Evolutionary conservation across 345 rosid species (phyloP).

Genomic region (Anacardium occidentale): DNA sequence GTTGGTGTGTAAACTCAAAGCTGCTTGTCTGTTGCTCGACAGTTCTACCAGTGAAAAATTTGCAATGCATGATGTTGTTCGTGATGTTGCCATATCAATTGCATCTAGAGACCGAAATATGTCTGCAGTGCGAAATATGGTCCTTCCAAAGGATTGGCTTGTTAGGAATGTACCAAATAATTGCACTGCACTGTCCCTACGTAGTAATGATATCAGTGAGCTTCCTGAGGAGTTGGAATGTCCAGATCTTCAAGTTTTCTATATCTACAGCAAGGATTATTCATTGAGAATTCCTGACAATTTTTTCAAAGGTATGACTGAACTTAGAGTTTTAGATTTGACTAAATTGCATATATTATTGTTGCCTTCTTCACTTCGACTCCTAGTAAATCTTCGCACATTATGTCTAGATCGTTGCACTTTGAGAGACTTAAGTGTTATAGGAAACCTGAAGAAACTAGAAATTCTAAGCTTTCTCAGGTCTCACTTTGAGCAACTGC

Average conservation of each 20-base stretch:
- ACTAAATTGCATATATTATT: neutral
- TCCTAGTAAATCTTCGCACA: slow-evolving; percentile 18
- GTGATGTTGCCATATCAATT: slow-evolving; percentile 24
- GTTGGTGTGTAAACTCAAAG: neutral
- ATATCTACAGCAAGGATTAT: accelerated
- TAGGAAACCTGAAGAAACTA: slow-evolving; percentile 21
- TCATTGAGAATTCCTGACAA: slow-evolving; percentile 4
- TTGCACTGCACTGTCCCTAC: neutral
- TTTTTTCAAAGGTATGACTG: slow-evolving; percentile 16
- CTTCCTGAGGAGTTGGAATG: slow-evolving; percentile 11
- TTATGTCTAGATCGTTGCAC: slow-evolving; percentile 10
- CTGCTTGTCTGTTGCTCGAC: slow-evolving; percentile 21
- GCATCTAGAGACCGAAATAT: slow-evolving; percentile 7
- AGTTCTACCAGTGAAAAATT: neutral
- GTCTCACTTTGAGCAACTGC: slow-evolving; percentile 17
- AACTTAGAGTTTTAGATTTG: slow-evolving; percentile 30
- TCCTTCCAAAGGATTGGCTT: neutral
- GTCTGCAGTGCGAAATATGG: neutral
- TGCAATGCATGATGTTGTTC: slow-evolving; percentile 26
- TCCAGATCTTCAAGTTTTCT: slow-evolving; percentile 16
- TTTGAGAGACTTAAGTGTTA: neutral
- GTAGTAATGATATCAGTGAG: neutral
- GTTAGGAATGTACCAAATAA: neutral
- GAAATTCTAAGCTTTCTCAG: slow-evolving; percentile 13
- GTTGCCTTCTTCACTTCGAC: slow-evolving; percentile 17